Percentiles rank a stretch among this genome's conserved stretches.
Conservation (phyloP, 495 filamentous ascomycete species). For the Jackrogersella minutella region DNA sequence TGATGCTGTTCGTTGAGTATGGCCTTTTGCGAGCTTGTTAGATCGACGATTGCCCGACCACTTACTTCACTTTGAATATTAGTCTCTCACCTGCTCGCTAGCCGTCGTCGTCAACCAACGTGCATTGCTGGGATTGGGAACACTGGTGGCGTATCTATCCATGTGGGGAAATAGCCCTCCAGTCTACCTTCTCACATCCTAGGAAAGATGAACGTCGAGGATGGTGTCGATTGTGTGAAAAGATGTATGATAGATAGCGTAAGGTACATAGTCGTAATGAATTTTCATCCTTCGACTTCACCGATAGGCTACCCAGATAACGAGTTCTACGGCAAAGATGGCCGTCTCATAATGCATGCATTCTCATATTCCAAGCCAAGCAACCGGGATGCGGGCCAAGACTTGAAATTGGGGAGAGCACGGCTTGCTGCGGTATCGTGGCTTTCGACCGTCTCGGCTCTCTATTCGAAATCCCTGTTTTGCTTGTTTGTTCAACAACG, state of each 20-base stretch:
- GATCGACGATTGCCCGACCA: not conserved
- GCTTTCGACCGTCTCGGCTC: constrained; percentile 7
- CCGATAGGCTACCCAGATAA: constrained; percentile 1
- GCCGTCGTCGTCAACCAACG: constrained; percentile 17
- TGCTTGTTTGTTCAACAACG: constrained; percentile 12
- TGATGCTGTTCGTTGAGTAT: constrained; percentile 5
- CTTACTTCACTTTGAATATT: constrained; percentile 4
- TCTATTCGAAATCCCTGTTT: constrained; percentile 19
- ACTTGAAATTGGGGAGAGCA: constrained; percentile 13
- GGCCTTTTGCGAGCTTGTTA: not conserved
- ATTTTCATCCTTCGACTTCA: constrained; percentile 7
- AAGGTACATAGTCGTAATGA: not conserved
- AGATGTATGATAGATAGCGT: not conserved
- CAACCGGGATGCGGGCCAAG: constrained; percentile 14
- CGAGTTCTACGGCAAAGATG: not conserved
- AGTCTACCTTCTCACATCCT: constrained; percentile 5
- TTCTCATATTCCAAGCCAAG: constrained; percentile 2
- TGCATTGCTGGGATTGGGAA: constrained; percentile 20
- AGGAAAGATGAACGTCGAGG: not conserved
- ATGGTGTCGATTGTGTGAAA: not conserved
- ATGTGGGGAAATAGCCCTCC: constrained; percentile 15
- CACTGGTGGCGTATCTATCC: constrained; percentile 29
- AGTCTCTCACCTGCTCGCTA: not conserved
- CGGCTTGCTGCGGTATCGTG: constrained; percentile 38
- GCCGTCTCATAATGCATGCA: constrained; percentile 6